Percentiles rank a stretch among this genome's conserved stretches.
Conservation (phyloP, 2,329 filamentous ascomycete species). For the Claviceps africana region DNA sequence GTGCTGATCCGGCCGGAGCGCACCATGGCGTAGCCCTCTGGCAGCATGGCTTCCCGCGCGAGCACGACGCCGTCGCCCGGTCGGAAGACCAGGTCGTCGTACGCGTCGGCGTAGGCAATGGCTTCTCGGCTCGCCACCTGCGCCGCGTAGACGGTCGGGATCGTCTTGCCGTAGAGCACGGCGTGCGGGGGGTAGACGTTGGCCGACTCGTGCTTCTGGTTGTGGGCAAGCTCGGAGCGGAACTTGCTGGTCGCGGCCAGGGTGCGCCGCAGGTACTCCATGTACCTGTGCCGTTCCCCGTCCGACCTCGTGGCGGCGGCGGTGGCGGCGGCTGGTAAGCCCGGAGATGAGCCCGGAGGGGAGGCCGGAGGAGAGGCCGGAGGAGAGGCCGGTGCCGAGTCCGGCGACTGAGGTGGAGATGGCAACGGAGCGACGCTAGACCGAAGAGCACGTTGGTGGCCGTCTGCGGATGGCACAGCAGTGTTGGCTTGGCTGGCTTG, state of each 20-base stretch:
- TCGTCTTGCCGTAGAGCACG: slow-evolving; percentile 74
- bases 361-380: not conserved
- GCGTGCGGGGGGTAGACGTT: slow-evolving; percentile 73
- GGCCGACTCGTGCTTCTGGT: slow-evolving; percentile 38
- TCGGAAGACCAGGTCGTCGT: slow-evolving; percentile 76
- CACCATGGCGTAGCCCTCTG: slow-evolving; percentile 61
- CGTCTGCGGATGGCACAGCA: slow-evolving; percentile 5
- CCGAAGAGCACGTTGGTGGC: not conserved
- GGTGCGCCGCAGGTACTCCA: slow-evolving; percentile 59
- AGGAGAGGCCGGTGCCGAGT: not conserved
- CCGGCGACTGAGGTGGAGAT: slow-evolving; percentile 10
- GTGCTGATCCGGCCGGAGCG: slow-evolving; percentile 62
- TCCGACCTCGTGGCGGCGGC: slow-evolving; percentile 9
- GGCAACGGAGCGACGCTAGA: slow-evolving; percentile 8
- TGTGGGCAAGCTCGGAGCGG: slow-evolving; percentile 58
- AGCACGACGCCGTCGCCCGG: slow-evolving; percentile 83
- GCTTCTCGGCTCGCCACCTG: slow-evolving; percentile 58
- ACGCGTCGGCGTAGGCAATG: slow-evolving; percentile 63
- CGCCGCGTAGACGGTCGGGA: slow-evolving; percentile 72
- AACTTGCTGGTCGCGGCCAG: slow-evolving; percentile 59
- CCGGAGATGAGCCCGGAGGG: not conserved
- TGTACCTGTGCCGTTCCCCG: slow-evolving; percentile 23
- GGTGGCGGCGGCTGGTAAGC: not conserved
- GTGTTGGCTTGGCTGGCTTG: not conserved
- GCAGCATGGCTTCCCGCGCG: slow-evolving; percentile 73